phyloP scores from a whole-genome alignment of 192 early-diverging fungal species.

The Thoreauomyces humboldtii region DNA sequence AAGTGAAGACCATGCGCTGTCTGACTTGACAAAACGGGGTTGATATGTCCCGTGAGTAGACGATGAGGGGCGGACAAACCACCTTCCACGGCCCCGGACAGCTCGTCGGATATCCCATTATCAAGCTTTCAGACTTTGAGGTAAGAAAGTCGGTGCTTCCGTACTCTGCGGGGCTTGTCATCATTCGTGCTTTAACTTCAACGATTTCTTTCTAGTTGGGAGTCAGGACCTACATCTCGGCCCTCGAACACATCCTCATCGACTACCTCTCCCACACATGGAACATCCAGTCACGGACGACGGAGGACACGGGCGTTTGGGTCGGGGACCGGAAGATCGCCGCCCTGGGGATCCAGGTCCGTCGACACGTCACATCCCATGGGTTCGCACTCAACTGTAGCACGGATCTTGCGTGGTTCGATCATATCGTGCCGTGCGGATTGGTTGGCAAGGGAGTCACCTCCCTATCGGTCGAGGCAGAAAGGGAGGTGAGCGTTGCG shows the following conservation, averaged over 20 bases:
- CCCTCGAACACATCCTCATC: slow-evolving; percentile 76
- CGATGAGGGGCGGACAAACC: slow-evolving; percentile 84
- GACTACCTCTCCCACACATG: slow-evolving; percentile 64
- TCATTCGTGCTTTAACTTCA: neutral
- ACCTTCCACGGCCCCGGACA: slow-evolving; percentile 98
- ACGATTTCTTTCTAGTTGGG: slow-evolving; percentile 31
- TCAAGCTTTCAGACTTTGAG: slow-evolving; percentile 71
- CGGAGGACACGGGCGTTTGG: slow-evolving; percentile 91
- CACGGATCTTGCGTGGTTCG: slow-evolving; percentile 83
- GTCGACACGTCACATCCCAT: slow-evolving; percentile 83
- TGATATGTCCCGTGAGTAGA: slow-evolving; percentile 39
- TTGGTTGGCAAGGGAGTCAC: slow-evolving; percentile 75
- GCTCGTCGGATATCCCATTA: slow-evolving; percentile 90
- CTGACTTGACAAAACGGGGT: slow-evolving; percentile 6
- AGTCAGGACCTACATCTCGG: slow-evolving; percentile 74
- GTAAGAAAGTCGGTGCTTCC: slow-evolving; percentile 37
- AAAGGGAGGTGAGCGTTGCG: too few species aligned
- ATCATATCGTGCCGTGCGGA: slow-evolving; percentile 89
- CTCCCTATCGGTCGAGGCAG: slow-evolving; percentile 64
- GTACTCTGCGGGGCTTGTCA: neutral
- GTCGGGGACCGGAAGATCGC: slow-evolving; percentile 81
- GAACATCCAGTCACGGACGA: slow-evolving; percentile 63
- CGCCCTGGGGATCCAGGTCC: slow-evolving; percentile 87
- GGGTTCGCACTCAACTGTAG: slow-evolving; percentile 95
- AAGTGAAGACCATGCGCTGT: too few species aligned